A percentile compares a stretch with the other conserved stretches of the same genome.
phyloP scores from a whole-genome alignment of 164 flowering plant species.

The Vitis cinerea region DNA sequence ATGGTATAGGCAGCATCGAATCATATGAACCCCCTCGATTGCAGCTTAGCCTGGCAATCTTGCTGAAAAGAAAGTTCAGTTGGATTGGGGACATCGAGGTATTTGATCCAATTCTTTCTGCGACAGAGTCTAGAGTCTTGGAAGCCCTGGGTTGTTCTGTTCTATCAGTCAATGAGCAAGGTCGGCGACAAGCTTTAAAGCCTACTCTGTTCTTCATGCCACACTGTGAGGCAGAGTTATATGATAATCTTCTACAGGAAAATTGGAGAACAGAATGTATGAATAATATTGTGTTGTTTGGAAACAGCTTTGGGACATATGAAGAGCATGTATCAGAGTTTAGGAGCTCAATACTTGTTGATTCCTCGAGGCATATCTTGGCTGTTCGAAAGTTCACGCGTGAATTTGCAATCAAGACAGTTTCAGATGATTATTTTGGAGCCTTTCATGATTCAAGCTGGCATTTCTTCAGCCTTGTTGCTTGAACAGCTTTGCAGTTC shows the following conservation, averaged over 20 bases:
- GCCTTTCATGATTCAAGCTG: constrained; percentile 86
- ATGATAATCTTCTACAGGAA: neutral
- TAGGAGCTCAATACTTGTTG: constrained; percentile 24
- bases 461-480: constrained; percentile 65
- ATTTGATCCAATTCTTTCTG: neutral
- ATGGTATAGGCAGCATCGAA: neutral
- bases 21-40: neutral
- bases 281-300: neutral
- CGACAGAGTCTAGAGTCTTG: neutral
- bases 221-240: neutral
- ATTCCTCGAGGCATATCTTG: constrained; percentile 43
- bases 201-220: neutral
- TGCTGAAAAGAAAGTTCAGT: neutral
- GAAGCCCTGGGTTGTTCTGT: neutral
- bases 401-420: constrained; percentile 42
- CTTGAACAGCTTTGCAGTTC: constrained; percentile 3
- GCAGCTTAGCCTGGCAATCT: neutral
- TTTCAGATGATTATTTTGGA: constrained; percentile 57
- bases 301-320: constrained; percentile 25
- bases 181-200: neutral
- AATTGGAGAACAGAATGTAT: neutral
- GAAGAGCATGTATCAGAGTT: constrained; percentile 31
- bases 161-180: neutral
- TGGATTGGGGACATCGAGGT: neutral
- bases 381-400: constrained; percentile 36